Conservation (phyloP, 2,329 filamentous ascomycete genomes). For the Sordariomycetes sp. region DNA sequence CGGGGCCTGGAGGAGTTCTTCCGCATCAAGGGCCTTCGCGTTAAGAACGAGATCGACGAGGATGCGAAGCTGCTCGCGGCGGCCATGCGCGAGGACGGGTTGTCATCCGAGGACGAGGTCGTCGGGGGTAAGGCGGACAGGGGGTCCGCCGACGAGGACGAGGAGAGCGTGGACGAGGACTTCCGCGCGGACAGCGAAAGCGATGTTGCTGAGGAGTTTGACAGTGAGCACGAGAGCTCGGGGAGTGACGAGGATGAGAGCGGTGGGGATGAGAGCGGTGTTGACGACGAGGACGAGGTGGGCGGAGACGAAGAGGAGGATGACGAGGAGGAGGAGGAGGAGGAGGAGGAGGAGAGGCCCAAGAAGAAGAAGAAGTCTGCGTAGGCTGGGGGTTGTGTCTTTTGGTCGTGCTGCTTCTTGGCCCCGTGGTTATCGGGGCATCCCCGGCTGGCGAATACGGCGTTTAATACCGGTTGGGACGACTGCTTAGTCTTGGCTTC, state of each 20-base stretch:
- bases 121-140: slow-evolving; percentile 59
- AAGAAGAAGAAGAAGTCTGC: slow-evolving; percentile 31
- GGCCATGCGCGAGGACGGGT: slow-evolving; percentile 71
- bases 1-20: slow-evolving; percentile 96
- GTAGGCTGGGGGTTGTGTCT: not conserved
- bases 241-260: slow-evolving; percentile 37
- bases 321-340: slow-evolving; percentile 24
- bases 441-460: not conserved
- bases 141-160: slow-evolving; percentile 89
- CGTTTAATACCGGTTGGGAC: not conserved
- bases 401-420: not conserved
- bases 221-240: slow-evolving; percentile 80
- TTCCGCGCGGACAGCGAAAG: slow-evolving; percentile 87
- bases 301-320: slow-evolving; percentile 23
- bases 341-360: slow-evolving; percentile 27
- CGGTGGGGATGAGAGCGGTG: slow-evolving; percentile 29
- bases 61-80: slow-evolving; percentile 72
- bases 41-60: slow-evolving; percentile 98
- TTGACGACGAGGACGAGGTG: slow-evolving; percentile 30
- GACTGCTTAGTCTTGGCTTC: not conserved
- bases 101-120: slow-evolving; percentile 72
- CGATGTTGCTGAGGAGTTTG: slow-evolving; percentile 92
- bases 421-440: not conserved
- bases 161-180: slow-evolving; percentile 91
- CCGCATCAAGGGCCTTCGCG: slow-evolving; percentile 85